Evolutionary conservation across 2,329 filamentous ascomycete species (phyloP).

Genomic region (Lojkania enalia): DNA sequence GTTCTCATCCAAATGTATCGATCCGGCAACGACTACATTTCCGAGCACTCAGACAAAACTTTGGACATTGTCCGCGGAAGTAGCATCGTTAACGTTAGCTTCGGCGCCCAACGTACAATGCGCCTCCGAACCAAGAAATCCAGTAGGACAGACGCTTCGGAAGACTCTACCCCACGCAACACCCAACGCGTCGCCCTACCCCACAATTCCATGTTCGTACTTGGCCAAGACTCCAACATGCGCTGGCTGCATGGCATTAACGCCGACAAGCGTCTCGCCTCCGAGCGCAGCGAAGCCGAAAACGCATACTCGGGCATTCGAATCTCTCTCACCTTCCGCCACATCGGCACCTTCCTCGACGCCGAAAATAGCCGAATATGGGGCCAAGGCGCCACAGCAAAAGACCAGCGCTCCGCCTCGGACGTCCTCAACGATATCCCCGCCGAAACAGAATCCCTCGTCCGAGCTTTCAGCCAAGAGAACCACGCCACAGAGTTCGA

Average conservation of each 20-base stretch:
- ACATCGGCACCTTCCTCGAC: conserved; percentile 83
- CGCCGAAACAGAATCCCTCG: conserved; percentile 66
- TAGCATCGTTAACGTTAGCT: conserved; percentile 87
- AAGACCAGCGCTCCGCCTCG: conserved; percentile 63
- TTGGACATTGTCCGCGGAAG: conserved; percentile 82
- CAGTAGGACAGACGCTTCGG: conserved; percentile 18
- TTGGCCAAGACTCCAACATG: conserved; percentile 80
- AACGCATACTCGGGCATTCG: conserved; percentile 73
- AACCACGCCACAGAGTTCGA: conserved; percentile 73
- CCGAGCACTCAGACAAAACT: conserved; percentile 96
- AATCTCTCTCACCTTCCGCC: conserved; percentile 89
- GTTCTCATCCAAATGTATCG: conserved; percentile 92
- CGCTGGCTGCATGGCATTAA: conserved; percentile 92
- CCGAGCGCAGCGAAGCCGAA: conserved; percentile 71
- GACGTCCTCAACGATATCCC: conserved; percentile 71
- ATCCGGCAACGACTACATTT: conserved; percentile 86
- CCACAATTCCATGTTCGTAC: conserved; percentile 85
- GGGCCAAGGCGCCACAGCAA: conserved; percentile 84
- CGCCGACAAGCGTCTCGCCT: conserved; percentile 73
- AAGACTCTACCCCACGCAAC: conserved; percentile 48
- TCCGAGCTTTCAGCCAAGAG: conserved; percentile 81
- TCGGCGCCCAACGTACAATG: conserved; percentile 93
- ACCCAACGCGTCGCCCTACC: conserved; percentile 73
- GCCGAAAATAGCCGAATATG: conserved; percentile 70
- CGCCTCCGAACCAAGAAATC: conserved; percentile 78